These are phyloP conservation scores for Hypomyces rosellus DNA, from an alignment of 2,329 filamentous ascomycete genomes.

Conservation along the genomic window DNA sequence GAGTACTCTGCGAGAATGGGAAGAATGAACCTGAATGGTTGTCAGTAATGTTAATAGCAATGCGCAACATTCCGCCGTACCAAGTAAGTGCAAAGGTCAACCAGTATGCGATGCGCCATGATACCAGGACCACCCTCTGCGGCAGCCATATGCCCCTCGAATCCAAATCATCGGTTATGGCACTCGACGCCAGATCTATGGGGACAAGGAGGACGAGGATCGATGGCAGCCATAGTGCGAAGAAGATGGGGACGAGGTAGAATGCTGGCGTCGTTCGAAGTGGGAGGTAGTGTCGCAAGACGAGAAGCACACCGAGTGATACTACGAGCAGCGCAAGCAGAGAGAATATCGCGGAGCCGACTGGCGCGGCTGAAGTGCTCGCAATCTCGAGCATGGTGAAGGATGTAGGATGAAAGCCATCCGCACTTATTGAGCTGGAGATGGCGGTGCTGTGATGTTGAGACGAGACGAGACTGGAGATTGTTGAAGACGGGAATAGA, in stretches of 20 bases:
- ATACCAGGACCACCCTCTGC: slow-evolving; percentile 68
- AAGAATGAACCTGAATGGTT: slow-evolving; percentile 64
- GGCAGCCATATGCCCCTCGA: slow-evolving; percentile 83
- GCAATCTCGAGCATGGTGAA: background rate
- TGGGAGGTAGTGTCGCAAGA: slow-evolving; percentile 84
- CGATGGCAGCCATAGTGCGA: slow-evolving; percentile 87
- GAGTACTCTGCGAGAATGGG: slow-evolving; percentile 91
- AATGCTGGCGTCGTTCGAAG: slow-evolving; percentile 86
- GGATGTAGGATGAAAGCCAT: slow-evolving; percentile 16
- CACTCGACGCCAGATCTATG: slow-evolving; percentile 87
- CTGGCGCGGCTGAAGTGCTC: slow-evolving; percentile 47
- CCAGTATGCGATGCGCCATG: slow-evolving; percentile 96
- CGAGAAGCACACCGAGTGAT: slow-evolving; percentile 69
- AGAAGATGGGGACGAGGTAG: slow-evolving; percentile 85
- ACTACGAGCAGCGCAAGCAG: slow-evolving; percentile 65
- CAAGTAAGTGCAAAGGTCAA: slow-evolving; percentile 92
- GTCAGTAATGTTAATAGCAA: background rate
- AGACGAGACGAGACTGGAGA: no score
- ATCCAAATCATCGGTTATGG: slow-evolving; percentile 62
- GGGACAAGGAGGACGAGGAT: slow-evolving; percentile 89
- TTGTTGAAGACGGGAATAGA: no score
- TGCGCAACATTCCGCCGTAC: slow-evolving; percentile 40
- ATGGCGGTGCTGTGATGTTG: background rate
- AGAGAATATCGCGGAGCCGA: slow-evolving; percentile 76
- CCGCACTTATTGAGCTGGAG: background rate